Evolutionary conservation across 164 flowering plant species (phyloP).

Genomic region (Nymphaea thermarum): DNA sequence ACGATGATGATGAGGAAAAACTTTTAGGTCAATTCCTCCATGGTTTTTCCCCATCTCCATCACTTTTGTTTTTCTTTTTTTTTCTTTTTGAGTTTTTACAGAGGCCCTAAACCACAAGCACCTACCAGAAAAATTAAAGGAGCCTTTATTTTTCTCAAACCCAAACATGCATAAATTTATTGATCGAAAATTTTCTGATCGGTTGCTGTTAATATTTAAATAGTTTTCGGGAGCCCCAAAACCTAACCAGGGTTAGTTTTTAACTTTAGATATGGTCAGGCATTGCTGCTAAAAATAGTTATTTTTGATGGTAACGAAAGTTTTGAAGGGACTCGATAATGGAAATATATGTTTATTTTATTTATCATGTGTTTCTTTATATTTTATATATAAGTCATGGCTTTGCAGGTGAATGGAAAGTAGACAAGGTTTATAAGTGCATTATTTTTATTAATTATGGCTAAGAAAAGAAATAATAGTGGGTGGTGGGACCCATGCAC

Average conservation of each 20-base stretch:
- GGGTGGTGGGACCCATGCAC: too few relatives aligned
- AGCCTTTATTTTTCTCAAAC: neutral
- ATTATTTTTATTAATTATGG: too few relatives aligned
- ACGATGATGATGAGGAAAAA: neutral
- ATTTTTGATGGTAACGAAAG: neutral
- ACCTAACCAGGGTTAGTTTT: constrained; percentile 27
- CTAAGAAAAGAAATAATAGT: too few relatives aligned
- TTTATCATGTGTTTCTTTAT: neutral
- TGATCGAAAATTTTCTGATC: neutral
- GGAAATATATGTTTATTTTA: too few relatives aligned
- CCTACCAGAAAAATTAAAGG: constrained; percentile 1
- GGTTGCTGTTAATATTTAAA: neutral
- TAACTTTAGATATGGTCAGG: constrained; percentile 9
- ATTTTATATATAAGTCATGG: too few relatives aligned
- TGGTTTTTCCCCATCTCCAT: neutral
- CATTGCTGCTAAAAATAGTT: neutral
- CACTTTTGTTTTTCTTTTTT: neutral
- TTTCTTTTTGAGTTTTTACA: neutral
- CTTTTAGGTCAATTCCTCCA: neutral
- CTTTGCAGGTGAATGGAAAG: too few relatives aligned
- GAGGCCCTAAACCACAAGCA: neutral
- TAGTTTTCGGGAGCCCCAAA: constrained; percentile 3
- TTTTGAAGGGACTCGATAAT: neutral
- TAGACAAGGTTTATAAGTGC: too few relatives aligned
- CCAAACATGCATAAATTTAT: neutral